A percentile compares a stretch with the other conserved stretches of the same genome.
Conservation (phyloP, 2,329 filamentous ascomycete species). For the Neofusicoccum ribis region DNA sequence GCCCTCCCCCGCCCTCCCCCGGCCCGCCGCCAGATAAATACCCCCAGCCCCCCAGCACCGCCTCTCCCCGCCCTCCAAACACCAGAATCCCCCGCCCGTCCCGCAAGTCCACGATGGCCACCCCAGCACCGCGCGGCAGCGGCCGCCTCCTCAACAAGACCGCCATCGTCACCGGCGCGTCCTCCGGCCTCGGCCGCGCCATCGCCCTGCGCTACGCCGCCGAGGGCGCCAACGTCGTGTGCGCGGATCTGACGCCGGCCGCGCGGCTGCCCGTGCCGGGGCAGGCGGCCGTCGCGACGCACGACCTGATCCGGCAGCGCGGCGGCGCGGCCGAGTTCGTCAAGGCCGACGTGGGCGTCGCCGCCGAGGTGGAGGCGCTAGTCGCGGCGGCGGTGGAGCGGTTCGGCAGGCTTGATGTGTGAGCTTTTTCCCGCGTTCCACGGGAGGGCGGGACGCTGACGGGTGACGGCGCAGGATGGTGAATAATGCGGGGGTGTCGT, state of each 20-base stretch:
- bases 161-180: constrained; percentile 35
- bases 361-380: constrained; percentile 20
- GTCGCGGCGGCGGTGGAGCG: constrained; percentile 27
- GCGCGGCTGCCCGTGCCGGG: not conserved
- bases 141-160: constrained; percentile 23
- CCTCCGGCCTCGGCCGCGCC: constrained; percentile 36
- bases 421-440: not conserved
- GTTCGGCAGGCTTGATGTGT: constrained; percentile 34
- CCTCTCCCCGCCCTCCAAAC: constrained; percentile 44
- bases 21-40: too few species aligned
- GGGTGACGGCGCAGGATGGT: constrained; percentile 17
- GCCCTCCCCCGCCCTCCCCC: too few species aligned
- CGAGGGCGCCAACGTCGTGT: constrained; percentile 26
- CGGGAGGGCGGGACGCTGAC: too few species aligned
- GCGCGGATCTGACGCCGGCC: constrained; percentile 22
- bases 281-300: not conserved
- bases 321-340: constrained; percentile 25
- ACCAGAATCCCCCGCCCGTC: constrained; percentile 37
- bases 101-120: not conserved
- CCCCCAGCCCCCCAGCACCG: too few species aligned
- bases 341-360: constrained; percentile 28
- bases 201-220: constrained; percentile 11
- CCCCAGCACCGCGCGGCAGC: too few species aligned
- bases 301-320: constrained; percentile 20
- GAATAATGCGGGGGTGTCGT: constrained; percentile 37